These are phyloP conservation scores for Parathielavia hyrcaniae DNA, from an alignment of 495 filamentous ascomycete species.

Conservation along the genomic window DNA sequence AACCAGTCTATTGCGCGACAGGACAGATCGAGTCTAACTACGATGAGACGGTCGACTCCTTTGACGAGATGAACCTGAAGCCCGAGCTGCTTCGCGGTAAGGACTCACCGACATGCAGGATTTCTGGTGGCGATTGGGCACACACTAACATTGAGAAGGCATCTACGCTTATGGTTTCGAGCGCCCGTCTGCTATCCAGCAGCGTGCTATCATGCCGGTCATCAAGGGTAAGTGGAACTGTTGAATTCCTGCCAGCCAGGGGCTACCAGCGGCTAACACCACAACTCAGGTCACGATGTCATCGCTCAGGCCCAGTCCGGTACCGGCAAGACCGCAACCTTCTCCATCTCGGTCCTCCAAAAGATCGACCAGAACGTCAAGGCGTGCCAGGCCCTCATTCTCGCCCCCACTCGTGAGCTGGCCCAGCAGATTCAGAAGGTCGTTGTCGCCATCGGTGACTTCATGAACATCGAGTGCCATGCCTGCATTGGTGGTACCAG, in stretches of 20 bases:
- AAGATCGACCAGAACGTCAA: constrained; percentile 80
- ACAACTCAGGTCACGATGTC: constrained; percentile 76
- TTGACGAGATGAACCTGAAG: constrained; percentile 96
- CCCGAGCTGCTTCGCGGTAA: constrained; percentile 92
- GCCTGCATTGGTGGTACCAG: constrained; percentile 98
- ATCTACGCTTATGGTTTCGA: constrained; percentile 99
- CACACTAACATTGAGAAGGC: constrained; percentile 49
- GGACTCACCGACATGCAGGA: constrained; percentile 23
- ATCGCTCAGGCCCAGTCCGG: constrained; percentile 99
- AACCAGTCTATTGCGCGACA: constrained; percentile 37
- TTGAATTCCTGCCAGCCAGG: background rate
- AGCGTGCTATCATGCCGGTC: constrained; percentile 98
- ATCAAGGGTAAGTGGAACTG: constrained; percentile 80
- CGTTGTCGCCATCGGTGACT: constrained; percentile 93
- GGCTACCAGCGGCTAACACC: constrained; percentile 25
- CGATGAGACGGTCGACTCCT: constrained; percentile 98
- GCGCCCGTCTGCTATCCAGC: constrained; percentile 97
- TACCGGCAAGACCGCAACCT: constrained; percentile 98
- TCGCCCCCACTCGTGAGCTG: constrained; percentile 96
- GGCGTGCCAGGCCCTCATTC: constrained; percentile 87
- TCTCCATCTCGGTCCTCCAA: constrained; percentile 95
- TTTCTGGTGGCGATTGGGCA: constrained; percentile 7
- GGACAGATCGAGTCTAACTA: constrained; percentile 99
- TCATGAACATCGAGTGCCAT: constrained; percentile 99
- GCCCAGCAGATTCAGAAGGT: constrained; percentile 98